Evolutionary conservation across 345 rosid genomes (phyloP).

Genomic region (Cardamine chenopodiifolia): DNA sequence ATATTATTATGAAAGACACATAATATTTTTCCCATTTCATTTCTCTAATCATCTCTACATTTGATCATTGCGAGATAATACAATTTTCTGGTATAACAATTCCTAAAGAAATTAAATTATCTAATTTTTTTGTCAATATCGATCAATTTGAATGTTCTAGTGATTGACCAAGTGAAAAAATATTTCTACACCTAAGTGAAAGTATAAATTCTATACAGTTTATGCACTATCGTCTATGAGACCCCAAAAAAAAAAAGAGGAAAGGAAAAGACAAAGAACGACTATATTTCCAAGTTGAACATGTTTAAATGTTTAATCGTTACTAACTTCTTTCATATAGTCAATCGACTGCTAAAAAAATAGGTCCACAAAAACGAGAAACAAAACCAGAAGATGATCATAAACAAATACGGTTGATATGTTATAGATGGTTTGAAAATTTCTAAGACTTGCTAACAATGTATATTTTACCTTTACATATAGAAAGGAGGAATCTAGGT

Average conservation of each 20-base stretch:
- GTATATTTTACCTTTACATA: background rate
- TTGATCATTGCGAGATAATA: background rate
- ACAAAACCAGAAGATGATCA: slow-evolving; percentile 1
- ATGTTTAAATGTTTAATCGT: background rate
- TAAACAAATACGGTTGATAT: background rate
- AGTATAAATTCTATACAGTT: no score
- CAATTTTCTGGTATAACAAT: background rate
- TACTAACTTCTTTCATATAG: no score
- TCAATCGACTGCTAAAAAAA: background rate
- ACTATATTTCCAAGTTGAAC: background rate
- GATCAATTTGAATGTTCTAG: no score
- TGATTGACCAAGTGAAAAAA: background rate
- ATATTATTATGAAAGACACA: no score
- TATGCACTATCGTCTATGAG: background rate
- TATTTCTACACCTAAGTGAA: background rate
- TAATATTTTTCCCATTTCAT: no score
- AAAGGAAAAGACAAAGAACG: background rate
- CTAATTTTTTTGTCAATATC: background rate
- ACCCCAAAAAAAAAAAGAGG: no score
- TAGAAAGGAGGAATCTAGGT: background rate
- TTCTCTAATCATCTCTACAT: no score
- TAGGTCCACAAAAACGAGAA: background rate
- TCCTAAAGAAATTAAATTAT: background rate
- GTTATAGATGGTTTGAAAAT: background rate
- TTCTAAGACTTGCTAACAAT: background rate